Evolutionary conservation across 192 early-diverging fungal species (phyloP).

Genomic region (Hyaloraphidium curvatum): DNA sequence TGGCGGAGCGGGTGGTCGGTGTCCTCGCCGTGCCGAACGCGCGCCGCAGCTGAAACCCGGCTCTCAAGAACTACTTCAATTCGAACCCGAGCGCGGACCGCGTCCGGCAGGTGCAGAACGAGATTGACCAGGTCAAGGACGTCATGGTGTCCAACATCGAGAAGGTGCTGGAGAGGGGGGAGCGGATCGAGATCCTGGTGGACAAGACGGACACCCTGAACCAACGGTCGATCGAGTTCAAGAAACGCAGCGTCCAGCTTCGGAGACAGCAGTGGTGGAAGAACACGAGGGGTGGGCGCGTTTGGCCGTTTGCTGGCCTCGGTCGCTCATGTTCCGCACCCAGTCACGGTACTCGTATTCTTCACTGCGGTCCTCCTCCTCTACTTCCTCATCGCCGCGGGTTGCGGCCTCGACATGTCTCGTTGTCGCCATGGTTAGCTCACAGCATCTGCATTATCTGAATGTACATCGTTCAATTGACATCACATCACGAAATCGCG

Average conservation of each 20-base stretch:
- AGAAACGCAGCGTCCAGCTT: slow-evolving; percentile 63
- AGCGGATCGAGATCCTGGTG: slow-evolving; percentile 70
- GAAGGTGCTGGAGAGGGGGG: slow-evolving; percentile 67
- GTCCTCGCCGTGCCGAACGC: background rate
- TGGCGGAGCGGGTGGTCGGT: slow-evolving; percentile 65
- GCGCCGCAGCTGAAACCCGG: no score
- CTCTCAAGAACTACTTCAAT: slow-evolving; percentile 46
- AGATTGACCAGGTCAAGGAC: slow-evolving; percentile 84
- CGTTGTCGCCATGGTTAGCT: no score
- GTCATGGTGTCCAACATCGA: slow-evolving; percentile 90
- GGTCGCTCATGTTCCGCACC: slow-evolving; percentile 14
- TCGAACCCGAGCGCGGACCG: slow-evolving; percentile 48
- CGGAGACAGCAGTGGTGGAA: slow-evolving; percentile 79
- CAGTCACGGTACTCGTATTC: background rate
- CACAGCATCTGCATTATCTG: background rate
- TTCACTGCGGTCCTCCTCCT: slow-evolving; percentile 32
- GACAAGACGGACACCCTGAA: slow-evolving; percentile 79
- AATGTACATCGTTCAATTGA: background rate
- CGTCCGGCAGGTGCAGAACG: slow-evolving; percentile 63
- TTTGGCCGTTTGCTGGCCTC: slow-evolving; percentile 33
- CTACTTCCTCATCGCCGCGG: slow-evolving; percentile 49
- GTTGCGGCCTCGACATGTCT: slow-evolving; percentile 79
- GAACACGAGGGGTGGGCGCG: slow-evolving; percentile 64
- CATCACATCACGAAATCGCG: no score
- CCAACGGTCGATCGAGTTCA: slow-evolving; percentile 76